phyloP scores from a whole-genome alignment of 495 filamentous ascomycete genomes.

The Cercophora newfieldiana region DNA sequence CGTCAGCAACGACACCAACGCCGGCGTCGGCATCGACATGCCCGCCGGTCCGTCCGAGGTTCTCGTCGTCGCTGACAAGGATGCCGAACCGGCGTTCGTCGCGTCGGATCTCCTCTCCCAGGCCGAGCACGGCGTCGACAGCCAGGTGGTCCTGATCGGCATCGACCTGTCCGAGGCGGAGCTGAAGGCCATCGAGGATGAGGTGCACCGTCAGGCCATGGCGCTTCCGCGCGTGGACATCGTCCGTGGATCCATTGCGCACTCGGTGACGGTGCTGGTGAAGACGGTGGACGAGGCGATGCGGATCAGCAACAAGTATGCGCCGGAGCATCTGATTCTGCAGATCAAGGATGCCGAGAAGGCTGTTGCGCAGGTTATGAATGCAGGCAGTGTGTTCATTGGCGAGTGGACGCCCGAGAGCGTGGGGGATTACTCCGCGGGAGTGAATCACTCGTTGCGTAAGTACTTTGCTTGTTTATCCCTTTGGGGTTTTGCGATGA shows the following conservation, averaged over 20 bases:
- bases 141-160: slow-evolving; percentile 90
- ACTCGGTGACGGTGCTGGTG: slow-evolving; percentile 87
- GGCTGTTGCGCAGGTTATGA: slow-evolving; percentile 76
- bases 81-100: slow-evolving; percentile 90
- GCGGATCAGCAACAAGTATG: slow-evolving; percentile 85
- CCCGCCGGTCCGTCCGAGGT: slow-evolving; percentile 96
- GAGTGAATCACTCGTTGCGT: slow-evolving; percentile 96
- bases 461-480: slow-evolving; percentile 46
- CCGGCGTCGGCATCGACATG: slow-evolving; percentile 96
- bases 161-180: slow-evolving; percentile 72
- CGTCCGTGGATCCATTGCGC: slow-evolving; percentile 83
- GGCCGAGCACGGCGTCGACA: slow-evolving; percentile 94
- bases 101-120: slow-evolving; percentile 92
- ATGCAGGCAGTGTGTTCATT: slow-evolving; percentile 94
- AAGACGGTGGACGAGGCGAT: slow-evolving; percentile 80
- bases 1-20: slow-evolving; percentile 93
- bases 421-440: slow-evolving; percentile 96
- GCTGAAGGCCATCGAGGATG: slow-evolving; percentile 80
- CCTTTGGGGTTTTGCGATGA: background rate
- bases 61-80: slow-evolving; percentile 88
- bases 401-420: slow-evolving; percentile 95
- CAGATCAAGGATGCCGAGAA: slow-evolving; percentile 74
- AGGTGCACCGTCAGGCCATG: slow-evolving; percentile 86
- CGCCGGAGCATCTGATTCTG: slow-evolving; percentile 96
- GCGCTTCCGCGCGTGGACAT: slow-evolving; percentile 88